Evolutionary conservation across 1,284 basidiomycete genomes (phyloP).

Genomic region (Hemileia vastatrix): DNA sequence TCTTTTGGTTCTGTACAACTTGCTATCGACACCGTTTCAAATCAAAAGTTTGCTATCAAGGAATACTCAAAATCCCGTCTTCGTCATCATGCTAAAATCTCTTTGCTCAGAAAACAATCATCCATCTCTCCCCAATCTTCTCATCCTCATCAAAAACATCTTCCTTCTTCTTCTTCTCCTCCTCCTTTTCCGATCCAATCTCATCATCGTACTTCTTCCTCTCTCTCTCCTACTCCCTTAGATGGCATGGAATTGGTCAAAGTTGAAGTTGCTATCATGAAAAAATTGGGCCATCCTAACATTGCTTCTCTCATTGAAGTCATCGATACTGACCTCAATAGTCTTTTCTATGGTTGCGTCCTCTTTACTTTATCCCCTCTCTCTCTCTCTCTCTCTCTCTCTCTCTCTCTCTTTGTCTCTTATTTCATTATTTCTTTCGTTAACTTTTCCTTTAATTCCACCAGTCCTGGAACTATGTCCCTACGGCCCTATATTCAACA

Average conservation of each 20-base stretch:
- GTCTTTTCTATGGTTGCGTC: conserved; percentile 18
- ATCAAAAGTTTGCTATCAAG: conserved; percentile 3
- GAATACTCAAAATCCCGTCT: conserved; percentile 13
- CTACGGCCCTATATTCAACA: conserved; percentile 6
- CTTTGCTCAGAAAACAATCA: not conserved
- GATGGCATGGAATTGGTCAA: conserved; percentile 13
- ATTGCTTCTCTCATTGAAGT: conserved; percentile 12
- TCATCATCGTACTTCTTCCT: not conserved
- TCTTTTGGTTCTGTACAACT: conserved; percentile 12
- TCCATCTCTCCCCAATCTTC: not conserved
- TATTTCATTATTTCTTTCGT: not conserved
- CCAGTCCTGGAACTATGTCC: conserved; percentile 12
- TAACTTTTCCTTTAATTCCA: no score
- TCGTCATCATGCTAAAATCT: not conserved
- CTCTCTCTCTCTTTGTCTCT: not conserved
- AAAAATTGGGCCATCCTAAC: conserved; percentile 12
- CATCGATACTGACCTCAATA: conserved; percentile 10
- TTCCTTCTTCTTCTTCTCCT: not conserved
- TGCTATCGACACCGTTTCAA: not conserved
- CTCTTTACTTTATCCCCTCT: not conserved
- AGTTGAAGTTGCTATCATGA: conserved; percentile 15
- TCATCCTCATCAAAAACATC: not conserved
- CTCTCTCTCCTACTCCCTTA: not conserved
- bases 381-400: not conserved
- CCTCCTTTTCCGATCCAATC: not conserved